These are phyloP conservation scores for Gossypium arboreum DNA, from an alignment of 345 rosid species.

Conservation along the genomic window DNA sequence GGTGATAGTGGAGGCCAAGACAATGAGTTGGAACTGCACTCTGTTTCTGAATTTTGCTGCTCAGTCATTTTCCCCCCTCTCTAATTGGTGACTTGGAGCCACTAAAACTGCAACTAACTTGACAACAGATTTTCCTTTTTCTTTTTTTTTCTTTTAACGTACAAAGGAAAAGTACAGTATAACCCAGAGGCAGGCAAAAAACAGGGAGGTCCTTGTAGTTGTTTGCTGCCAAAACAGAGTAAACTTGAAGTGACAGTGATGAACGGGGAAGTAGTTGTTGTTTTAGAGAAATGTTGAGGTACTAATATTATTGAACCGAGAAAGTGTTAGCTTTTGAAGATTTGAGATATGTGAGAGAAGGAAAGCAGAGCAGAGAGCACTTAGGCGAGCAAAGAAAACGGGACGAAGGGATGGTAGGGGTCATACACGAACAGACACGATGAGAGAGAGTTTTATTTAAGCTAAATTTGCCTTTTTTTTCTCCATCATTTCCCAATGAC, in stretches of 20 bases:
- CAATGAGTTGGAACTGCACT: slow-evolving; percentile 33
- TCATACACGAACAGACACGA: not conserved
- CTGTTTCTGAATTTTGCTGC: slow-evolving; percentile 31
- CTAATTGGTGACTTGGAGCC: not conserved
- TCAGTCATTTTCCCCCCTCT: slow-evolving; percentile 25
- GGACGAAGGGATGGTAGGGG: not conserved
- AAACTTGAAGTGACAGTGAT: not conserved
- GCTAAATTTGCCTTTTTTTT: not conserved
- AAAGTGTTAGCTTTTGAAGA: not conserved
- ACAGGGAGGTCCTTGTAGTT: not conserved
- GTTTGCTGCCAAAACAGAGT: slow-evolving; percentile 6
- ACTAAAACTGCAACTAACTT: not conserved
- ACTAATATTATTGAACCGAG: not conserved
- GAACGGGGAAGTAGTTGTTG: not conserved
- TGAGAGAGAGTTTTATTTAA: not conserved
- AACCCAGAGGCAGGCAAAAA: not conserved
- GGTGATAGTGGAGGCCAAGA: slow-evolving; percentile 23
- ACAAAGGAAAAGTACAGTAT: not conserved
- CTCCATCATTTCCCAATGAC: slow-evolving; percentile 29
- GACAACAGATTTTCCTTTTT: not conserved
- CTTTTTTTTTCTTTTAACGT: not conserved
- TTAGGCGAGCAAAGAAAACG: not conserved
- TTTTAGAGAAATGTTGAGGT: not conserved
- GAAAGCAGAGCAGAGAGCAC: not conserved
- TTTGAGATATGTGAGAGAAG: not conserved